Percentiles rank a stretch among this genome's conserved stretches.
These are phyloP conservation scores for Fusarium sp. DNA, from an alignment of 2,329 filamentous ascomycete genomes.

Conservation along the genomic window DNA sequence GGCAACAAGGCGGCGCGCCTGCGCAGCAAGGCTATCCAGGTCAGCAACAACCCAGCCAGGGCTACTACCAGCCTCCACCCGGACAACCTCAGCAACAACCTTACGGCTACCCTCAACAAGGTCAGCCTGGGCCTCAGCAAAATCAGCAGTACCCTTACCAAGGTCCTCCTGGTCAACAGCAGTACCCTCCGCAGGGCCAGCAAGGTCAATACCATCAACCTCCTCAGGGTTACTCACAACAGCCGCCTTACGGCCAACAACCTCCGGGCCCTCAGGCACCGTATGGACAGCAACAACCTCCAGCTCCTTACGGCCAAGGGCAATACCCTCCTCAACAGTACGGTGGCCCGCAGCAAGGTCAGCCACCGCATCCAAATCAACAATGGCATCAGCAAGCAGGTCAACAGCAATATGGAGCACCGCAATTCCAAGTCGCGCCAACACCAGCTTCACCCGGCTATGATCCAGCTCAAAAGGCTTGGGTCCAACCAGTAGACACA, in stretches of 20 bases:
- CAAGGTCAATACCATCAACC: conserved; percentile 12
- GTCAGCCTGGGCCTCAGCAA: conserved; percentile 4
- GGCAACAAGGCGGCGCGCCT: conserved; percentile 25
- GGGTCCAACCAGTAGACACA: conserved; percentile 47
- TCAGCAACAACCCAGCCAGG: conserved; percentile 18
- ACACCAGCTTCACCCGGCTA: conserved; percentile 49
- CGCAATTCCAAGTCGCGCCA: conserved; percentile 28
- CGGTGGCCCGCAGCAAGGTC: conserved; percentile 23
- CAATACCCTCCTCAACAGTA: conserved; percentile 36
- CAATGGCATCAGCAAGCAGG: conserved; percentile 41
- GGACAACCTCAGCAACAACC: conserved; percentile 29
- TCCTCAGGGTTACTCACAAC: conserved; percentile 14
- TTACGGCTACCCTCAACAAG: conserved; percentile 22
- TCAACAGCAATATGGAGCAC: conserved; percentile 12
- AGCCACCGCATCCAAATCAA: conserved; percentile 26
- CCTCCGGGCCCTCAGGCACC: conserved; percentile 37
- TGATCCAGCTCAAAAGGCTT: conserved; percentile 46
- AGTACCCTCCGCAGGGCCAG: conserved; percentile 3
- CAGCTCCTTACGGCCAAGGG: conserved; percentile 20
- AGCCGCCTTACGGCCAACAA: conserved; percentile 29
- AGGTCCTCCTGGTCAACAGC: conserved; percentile 18
- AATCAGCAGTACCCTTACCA: conserved; percentile 24
- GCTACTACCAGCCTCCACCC: conserved; percentile 29
- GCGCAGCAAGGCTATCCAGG: conserved; percentile 17
- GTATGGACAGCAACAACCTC: conserved; percentile 23